Percentiles rank a stretch among this genome's conserved stretches.
Evolutionary conservation across 1,284 basidiomycete genomes (phyloP).

Genomic region (Marasmius oreades): DNA sequence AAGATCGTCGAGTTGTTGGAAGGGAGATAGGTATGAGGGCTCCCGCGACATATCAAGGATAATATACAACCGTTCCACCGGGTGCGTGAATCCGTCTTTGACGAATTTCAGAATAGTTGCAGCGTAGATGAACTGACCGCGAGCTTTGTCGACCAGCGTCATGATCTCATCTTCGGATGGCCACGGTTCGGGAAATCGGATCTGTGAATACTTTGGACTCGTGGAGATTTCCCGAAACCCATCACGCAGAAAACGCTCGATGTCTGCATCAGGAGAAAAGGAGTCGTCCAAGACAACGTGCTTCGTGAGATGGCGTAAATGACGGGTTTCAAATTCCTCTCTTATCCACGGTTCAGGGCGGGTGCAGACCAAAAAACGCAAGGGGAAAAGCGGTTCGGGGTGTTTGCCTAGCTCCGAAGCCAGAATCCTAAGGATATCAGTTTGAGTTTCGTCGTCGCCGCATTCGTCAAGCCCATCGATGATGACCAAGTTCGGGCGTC

Average conservation of each 20-base stretch:
- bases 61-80: conserved; percentile 21
- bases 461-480: conserved; percentile 9
- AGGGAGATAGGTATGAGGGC: conserved; percentile 7
- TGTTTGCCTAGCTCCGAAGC: background rate
- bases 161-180: conserved; percentile 17
- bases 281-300: background rate
- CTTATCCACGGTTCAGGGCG: conserved; percentile 24
- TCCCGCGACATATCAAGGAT: conserved; percentile 12
- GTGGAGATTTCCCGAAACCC: background rate
- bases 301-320: background rate
- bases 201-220: background rate
- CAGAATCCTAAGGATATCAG: background rate
- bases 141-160: conserved; percentile 19
- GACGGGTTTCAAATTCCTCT: conserved; percentile 12
- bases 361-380: conserved; percentile 24
- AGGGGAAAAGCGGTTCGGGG: conserved; percentile 9
- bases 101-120: conserved; percentile 24
- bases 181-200: conserved; percentile 12
- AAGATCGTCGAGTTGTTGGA: conserved; percentile 23
- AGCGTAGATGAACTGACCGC: conserved; percentile 25
- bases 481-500: background rate
- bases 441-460: background rate
- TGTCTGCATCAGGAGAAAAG: background rate
- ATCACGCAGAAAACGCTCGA: background rate
- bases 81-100: conserved; percentile 18